Evolutionary conservation across 192 early-diverging fungal genomes (phyloP), one percentile per base, ranked within the genome.

Genomic region (Coemansia sp.): DNA sequence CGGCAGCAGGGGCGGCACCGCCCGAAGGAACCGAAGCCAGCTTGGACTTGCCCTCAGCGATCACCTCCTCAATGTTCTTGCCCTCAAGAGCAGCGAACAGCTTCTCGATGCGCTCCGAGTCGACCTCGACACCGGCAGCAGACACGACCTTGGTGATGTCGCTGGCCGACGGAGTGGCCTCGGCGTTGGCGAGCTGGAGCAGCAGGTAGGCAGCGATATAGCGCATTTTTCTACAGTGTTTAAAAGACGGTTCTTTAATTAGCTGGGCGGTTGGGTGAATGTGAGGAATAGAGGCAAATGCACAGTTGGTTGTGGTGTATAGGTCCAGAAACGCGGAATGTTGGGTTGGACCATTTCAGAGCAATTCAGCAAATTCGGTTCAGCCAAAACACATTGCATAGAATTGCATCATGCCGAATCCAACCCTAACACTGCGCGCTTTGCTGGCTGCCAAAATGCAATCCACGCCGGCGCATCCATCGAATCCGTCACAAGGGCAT

Each of bases 171-270:
- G 94, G 93, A 66, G 87, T 65, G 62, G 84, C 85, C 66, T 79
- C 76, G 74, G 93, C 92, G 76, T 94, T 93, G 82, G 87, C 94
- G 80, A 90, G 84, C 74, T 85, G 85, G 79, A 94, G 90, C 72
- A 98, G 91, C 75, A 98, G 87, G 89, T 96, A 98, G 80, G 97
- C 96, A 71, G 93, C 96, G 75, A 98, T 85, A 85, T 94, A 92
- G 89, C 96, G 96, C 97, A 96, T 98, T 82, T 80, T 82, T 66
- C 71, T 80, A 80, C 77, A 73, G 17, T 32, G 32, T 21, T 21
- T 21, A 21, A 21, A 21, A 21, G 19, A 21, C 19, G 19, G 19
- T 21, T 21, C 19, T 21, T 21, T 21, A 21, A 32, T 32, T 32
- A 32, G 32, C 32, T 1, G 32, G 0, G 32, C 7, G 32, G 6